Evolutionary conservation across 2,329 filamentous ascomycete genomes (phyloP).

Genomic region (Fusarium bactridioides): DNA sequence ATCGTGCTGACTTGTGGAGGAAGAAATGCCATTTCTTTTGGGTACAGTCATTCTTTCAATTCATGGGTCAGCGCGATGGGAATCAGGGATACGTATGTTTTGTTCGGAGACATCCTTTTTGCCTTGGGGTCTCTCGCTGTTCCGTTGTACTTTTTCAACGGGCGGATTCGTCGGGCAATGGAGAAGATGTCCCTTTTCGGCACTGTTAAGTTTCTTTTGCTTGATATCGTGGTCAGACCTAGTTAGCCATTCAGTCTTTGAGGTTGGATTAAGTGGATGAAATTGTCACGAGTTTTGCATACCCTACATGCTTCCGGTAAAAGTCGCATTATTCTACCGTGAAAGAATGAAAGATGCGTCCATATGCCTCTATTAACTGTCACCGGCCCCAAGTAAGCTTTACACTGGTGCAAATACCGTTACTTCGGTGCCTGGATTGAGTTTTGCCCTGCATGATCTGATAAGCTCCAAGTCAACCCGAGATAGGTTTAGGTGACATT

Average conservation of each 20-base stretch:
- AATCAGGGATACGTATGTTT: not conserved
- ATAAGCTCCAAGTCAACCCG: not conserved
- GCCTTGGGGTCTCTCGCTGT: not conserved
- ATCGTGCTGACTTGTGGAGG: not conserved
- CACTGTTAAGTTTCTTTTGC: not conserved
- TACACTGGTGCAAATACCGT: not conserved
- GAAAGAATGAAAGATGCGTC: fast-evolving
- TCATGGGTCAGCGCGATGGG: not conserved
- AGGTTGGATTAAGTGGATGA: not conserved
- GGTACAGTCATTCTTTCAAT: not conserved
- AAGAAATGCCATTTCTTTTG: not conserved
- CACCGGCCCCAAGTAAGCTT: fast-evolving
- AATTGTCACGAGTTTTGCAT: not conserved
- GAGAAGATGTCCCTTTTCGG: not conserved
- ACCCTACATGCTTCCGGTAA: fast-evolving
- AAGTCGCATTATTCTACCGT: fast-evolving
- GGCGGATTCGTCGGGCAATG: not conserved
- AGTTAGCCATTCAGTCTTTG: too few species aligned
- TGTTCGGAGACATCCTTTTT: not conserved
- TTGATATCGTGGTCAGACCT: too few species aligned
- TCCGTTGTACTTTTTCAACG: not conserved
- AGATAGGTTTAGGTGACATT: fast-evolving
- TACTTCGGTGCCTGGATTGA: not conserved
- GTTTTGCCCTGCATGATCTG: not conserved
- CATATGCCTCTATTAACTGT: fast-evolving